Base-by-base conservation (phyloP, 371 early-diverging fungal species). In the Saksenaea oblongispora region DNA sequence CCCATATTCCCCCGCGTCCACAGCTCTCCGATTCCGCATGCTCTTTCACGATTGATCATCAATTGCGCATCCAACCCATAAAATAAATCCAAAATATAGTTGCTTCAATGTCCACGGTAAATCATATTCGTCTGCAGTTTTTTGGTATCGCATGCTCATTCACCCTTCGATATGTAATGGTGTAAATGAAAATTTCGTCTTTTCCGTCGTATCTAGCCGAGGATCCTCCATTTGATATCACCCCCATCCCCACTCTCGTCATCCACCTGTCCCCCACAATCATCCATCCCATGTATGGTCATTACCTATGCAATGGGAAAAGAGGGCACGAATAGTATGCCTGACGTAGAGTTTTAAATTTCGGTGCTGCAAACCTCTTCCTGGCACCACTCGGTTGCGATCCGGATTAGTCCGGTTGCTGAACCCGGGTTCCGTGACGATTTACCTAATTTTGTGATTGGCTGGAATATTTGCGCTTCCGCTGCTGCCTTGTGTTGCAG, bases 231-330 rank as follows among this genome's bases (percentile, higher is more conserved):
- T 47, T 22, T 10, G 47, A 47, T 47, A 22, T 18, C 22, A 47
- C 18, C 27, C 22, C 22, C 22, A n/a, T 22, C 47, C 24, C 24
- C 22, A 1, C 47, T 3, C 24, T 7, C 5, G 9, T 11, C 22
- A n/a, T 47, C 17, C 47, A 18, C 22, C n/a, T 10, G 22, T 10
- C 24, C 47, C 47, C 47, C 0, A 3, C 3, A n/a, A n/a, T 22
- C 47, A 47, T 47, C 47, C 47, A 18, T 47, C 24, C 47, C 22
- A 47, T n/a, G 18, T 47, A 47, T 22, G 27, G 24, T 11, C 51
- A 47, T 47, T 47, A 47, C 51, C 51, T 47, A 47, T 47, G 51
- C 51, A 47, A 47, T 47, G 51, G 51, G 51, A 47, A 47, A 47
- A 47, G 51, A 47, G 51, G 51, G 51, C 51, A 17, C 24, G n/a